Conservation (phyloP, 1,284 basidiomycete species). For the Leccinum pseudoinsigne region DNA sequence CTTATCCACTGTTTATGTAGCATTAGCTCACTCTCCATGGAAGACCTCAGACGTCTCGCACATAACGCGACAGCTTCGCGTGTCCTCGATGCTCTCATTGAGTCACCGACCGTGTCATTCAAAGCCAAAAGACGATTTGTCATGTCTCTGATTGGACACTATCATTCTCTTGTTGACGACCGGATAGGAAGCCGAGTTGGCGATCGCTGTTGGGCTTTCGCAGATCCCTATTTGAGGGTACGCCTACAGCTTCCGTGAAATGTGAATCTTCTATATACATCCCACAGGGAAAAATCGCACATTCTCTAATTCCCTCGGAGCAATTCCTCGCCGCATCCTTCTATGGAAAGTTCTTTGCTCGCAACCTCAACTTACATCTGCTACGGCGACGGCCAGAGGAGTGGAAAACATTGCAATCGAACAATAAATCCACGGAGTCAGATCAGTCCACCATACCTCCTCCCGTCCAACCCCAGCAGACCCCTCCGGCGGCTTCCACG, state of each 20-base stretch:
- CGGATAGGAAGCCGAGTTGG: conserved; percentile 87
- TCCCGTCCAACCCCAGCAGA: conserved; percentile 2
- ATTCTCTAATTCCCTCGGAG: conserved; percentile 72
- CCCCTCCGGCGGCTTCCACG: neutral
- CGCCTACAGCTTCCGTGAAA: conserved; percentile 21
- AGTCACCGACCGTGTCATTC: conserved; percentile 62
- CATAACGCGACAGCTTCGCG: conserved; percentile 78
- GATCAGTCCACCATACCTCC: conserved; percentile 7
- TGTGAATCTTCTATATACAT: conserved; percentile 11
- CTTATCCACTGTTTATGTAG: conserved; percentile 38
- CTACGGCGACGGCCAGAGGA: conserved; percentile 78
- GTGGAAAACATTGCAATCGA: conserved; percentile 68
- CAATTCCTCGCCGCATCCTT: conserved; percentile 70
- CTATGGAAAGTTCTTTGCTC: conserved; percentile 86
- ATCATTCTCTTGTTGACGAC: conserved; percentile 79
- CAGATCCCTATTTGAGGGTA: conserved; percentile 90
- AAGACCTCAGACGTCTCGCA: conserved; percentile 66
- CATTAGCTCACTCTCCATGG: conserved; percentile 56
- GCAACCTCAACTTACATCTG: conserved; percentile 77
- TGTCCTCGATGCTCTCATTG: conserved; percentile 77
- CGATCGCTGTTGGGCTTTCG: conserved; percentile 83
- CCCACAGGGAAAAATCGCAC: conserved; percentile 86
- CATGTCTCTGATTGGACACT: conserved; percentile 73
- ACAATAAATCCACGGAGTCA: conserved; percentile 17
- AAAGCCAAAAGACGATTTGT: conserved; percentile 75